phyloP scores from a whole-genome alignment of 1,284 basidiomycete species.

The Boletus austroedulis region DNA sequence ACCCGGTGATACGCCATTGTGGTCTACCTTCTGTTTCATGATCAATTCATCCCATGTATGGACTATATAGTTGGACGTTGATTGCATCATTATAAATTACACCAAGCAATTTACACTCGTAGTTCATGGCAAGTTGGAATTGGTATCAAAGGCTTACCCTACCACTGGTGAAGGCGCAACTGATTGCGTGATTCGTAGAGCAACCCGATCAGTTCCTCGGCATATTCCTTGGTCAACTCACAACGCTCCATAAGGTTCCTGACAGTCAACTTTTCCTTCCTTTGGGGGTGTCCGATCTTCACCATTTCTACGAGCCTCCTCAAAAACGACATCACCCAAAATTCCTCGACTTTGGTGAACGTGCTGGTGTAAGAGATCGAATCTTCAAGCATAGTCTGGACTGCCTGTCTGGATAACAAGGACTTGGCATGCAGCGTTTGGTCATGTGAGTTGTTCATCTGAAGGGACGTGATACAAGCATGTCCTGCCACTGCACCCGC shows the following conservation, averaged over 20 bases:
- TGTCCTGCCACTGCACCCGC: slow-evolving; percentile 20
- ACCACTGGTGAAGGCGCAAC: neutral
- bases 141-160: neutral
- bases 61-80: neutral
- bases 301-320: slow-evolving; percentile 21
- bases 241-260: slow-evolving; percentile 20
- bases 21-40: slow-evolving; percentile 6
- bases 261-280: slow-evolving; percentile 11
- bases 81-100: neutral
- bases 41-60: neutral
- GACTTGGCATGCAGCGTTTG: slow-evolving; percentile 8
- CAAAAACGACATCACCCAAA: slow-evolving; percentile 30
- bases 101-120: neutral
- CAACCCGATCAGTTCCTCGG: slow-evolving; percentile 17
- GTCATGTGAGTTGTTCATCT: neutral
- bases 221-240: slow-evolving; percentile 17
- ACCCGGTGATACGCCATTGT: slow-evolving; percentile 22
- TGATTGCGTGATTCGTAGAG: slow-evolving; percentile 11
- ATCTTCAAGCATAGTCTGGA: slow-evolving; percentile 25
- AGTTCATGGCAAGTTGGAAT: neutral
- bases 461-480: slow-evolving; percentile 30
- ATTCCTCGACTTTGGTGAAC: slow-evolving; percentile 16
- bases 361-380: slow-evolving; percentile 18
- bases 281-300: slow-evolving; percentile 9
- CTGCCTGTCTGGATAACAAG: slow-evolving; percentile 12